Evolutionary conservation across 768 basidiomycete species (phyloP), one percentile per base, ranked within the genome.

Genomic region (Pisolithus microcarpus): DNA sequence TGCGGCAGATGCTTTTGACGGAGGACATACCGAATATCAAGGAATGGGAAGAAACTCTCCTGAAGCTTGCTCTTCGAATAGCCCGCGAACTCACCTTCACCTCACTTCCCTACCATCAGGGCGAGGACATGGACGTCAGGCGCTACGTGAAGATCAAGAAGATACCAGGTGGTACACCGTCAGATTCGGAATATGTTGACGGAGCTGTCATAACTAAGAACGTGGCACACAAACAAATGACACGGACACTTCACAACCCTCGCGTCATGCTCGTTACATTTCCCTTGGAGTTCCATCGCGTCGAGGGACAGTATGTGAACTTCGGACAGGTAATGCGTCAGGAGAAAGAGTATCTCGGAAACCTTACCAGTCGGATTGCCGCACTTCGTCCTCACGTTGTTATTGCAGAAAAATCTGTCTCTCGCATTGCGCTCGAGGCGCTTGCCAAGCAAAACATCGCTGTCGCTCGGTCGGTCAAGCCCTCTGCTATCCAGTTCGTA

Each of bases 191-290:
- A 72, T 98, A 93, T 64, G 91, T 99, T 42, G 88, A 92, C 49
- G 96, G 96, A 11, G 90, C 87, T 5, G 92, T 98, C 51, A 96
- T 97, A 61, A 94, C 95, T 16, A 98, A 99, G 76, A 97, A 97
- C 60, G 85, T 98, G 8, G 90, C 93, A 2, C 94, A 98, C 68
- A 97, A 97, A 68, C 80, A 83, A 56, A 97, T 99, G 95, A 76
- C 87, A 18, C 77, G 91, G 46, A 74, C 75, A 19, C 79, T 91
- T 55, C 75, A 78, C 43, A 91, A 93, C 61, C 93, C 96, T 2
- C 84, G 94, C 15, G 80, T 99, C 59, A 96, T 98, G 93, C 79
- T 97, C 19, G 84, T 97, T 50, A 94, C 94, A 1, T 95, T 97
- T 58, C 93, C 94, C 0, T 71, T 91, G 51, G 96, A 98, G 64